phyloP scores from a whole-genome alignment of 805 yeast genomes.

The Yarrowia phangngaensis region DNA sequence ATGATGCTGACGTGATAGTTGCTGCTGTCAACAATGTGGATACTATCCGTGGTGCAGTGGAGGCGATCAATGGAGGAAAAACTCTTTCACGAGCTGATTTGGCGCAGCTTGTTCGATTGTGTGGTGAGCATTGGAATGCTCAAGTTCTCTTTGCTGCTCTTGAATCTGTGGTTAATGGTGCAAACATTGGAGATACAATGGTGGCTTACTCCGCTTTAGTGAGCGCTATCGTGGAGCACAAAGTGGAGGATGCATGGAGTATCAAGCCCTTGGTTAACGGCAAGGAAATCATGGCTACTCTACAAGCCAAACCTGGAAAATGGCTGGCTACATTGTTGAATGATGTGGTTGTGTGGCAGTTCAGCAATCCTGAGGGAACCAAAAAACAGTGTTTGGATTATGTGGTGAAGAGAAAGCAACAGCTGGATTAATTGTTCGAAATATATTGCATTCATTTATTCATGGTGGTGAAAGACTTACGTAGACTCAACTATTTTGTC shows the following conservation, averaged over 20 bases:
- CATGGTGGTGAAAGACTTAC: no score
- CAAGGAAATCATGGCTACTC: conserved; percentile 52
- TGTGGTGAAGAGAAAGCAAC: conserved; percentile 25
- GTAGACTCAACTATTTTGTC: no score
- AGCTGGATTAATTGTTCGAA: conserved; percentile 41
- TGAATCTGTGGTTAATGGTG: conserved; percentile 37
- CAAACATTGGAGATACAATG: conserved; percentile 37
- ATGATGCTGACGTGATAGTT: conserved; percentile 51
- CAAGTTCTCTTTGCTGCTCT: conserved; percentile 42
- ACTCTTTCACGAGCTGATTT: conserved; percentile 46
- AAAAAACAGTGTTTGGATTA: conserved; percentile 54
- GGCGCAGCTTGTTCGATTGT: conserved; percentile 56
- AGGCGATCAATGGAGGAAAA: conserved; percentile 30
- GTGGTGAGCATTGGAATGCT: conserved; percentile 51
- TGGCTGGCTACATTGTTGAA: conserved; percentile 68
- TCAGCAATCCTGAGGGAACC: conserved; percentile 60
- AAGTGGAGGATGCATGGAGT: conserved; percentile 45
- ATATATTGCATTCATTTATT: background rate
- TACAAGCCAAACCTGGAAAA: conserved; percentile 70
- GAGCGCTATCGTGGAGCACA: conserved; percentile 37
- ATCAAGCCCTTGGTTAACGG: conserved; percentile 67
- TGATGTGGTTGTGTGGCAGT: conserved; percentile 65
- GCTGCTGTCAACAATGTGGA: conserved; percentile 42
- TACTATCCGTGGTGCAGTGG: conserved; percentile 35
- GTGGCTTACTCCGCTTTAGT: conserved; percentile 31